Conservation (phyloP, 163 green algal genomes). For the Chlamydomonas reinhardtii region DNA sequence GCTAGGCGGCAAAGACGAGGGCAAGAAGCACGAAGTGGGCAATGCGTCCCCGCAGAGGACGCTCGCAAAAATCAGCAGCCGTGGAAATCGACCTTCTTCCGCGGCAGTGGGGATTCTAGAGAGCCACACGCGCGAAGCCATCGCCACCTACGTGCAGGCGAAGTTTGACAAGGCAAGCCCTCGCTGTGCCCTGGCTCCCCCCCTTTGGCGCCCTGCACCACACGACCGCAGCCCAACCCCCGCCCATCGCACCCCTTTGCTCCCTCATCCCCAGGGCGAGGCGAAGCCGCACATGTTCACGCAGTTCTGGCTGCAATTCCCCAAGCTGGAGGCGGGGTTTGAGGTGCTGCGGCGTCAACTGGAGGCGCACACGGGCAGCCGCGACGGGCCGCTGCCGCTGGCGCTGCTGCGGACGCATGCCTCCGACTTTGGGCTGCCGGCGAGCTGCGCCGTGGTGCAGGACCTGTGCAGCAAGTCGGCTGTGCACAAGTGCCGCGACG, state of each 20-base stretch:
- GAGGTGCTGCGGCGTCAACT: slow-evolving; percentile 31
- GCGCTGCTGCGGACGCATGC: not conserved
- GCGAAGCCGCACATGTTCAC: slow-evolving; percentile 41
- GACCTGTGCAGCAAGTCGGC: slow-evolving; percentile 20
- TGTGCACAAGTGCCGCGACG: slow-evolving; percentile 8
- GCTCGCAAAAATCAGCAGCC: not conserved
- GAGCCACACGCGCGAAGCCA: slow-evolving; percentile 4
- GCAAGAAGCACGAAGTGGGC: not conserved
- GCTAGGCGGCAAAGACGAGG: too few species aligned
- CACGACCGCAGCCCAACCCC: not conserved
- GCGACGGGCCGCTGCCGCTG: slow-evolving; percentile 28
- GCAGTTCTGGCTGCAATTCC: slow-evolving; percentile 50
- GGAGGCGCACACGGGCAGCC: slow-evolving; percentile 23
- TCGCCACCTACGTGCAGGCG: slow-evolving; percentile 6
- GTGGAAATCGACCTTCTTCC: not conserved
- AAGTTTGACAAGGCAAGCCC: slow-evolving; percentile 29
- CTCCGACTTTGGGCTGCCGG: slow-evolving; percentile 9
- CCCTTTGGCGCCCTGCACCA: too few species aligned
- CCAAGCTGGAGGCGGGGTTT: slow-evolving; percentile 40
- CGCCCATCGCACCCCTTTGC: not conserved
- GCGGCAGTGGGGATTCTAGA: not conserved
- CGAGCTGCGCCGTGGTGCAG: not conserved
- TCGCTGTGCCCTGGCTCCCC: not conserved
- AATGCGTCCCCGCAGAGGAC: not conserved
- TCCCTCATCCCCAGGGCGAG: not conserved